Evolutionary conservation across 2,329 filamentous ascomycete genomes (phyloP), one percentile per base, ranked within the genome.

Genomic region (Fusarium sp.): DNA sequence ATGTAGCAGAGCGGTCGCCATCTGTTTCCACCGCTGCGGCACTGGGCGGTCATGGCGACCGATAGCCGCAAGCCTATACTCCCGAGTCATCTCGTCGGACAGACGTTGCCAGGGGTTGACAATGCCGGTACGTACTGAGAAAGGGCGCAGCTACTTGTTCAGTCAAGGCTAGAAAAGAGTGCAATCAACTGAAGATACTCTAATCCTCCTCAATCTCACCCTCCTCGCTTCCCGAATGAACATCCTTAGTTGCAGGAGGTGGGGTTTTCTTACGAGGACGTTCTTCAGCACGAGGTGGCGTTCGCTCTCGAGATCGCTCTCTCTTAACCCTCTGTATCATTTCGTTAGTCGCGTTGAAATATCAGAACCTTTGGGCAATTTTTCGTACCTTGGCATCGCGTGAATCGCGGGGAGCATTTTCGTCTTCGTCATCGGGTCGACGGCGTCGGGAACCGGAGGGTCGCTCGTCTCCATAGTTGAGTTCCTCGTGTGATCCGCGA

Each of bases 131-230:
- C 74, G 62, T 75, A 76, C 70, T 75, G 62, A 65, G 58, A 65
- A 69, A 66, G 61, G 55, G 58, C 46, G 65, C 45, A 65, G 49
- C 56, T 55, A 60, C 50, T 49, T 61, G 46, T 31, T 45, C 46
- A 52, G 54, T 48, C 52, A 58, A 46, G 45, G 42, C 30, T 42
- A 65, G 56, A 37, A n/a, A 37, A 37, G 10, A 52, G 56, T 53
- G 48, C 23, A 52, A 43, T 19, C 31, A 54, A 44, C 50, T 37
- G 34, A 11, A 52, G 23, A 59, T 34, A 44, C 45, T 54, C 77
- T 82, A 89, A 73, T 89, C 88, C 84, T 98, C 94, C 81, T 97
- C 96, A 74, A 99, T 98, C 83, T 99, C 96, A 54, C 96, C 96
- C 81, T 99, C 96, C 82, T 99, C 96, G 77, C 94, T 98, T 55